Conservation (phyloP, 2,329 filamentous ascomycete species). For the Sporothrix dimorphospora region DNA sequence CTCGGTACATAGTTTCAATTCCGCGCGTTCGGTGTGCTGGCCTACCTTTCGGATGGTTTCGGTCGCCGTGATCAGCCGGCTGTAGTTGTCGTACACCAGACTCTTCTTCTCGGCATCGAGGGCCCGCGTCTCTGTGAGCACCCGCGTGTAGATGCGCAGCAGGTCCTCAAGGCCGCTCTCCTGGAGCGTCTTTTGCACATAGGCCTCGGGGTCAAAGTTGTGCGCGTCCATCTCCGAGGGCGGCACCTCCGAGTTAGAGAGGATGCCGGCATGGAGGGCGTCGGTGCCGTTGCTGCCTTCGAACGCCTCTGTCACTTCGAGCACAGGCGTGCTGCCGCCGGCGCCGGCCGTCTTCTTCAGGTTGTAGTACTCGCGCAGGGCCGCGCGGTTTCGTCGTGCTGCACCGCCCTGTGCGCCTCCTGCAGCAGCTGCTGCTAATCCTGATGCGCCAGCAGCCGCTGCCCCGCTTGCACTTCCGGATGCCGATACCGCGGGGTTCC, state of each 20-base stretch:
- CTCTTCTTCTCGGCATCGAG: constrained; percentile 96
- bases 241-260: constrained; percentile 58
- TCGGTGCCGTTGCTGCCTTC: constrained; percentile 36
- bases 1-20: background rate
- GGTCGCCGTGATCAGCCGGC: constrained; percentile 92
- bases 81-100: constrained; percentile 97
- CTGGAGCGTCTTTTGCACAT: constrained; percentile 64
- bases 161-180: constrained; percentile 68
- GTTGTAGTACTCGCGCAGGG: constrained; percentile 93
- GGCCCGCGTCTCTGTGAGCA: constrained; percentile 80
- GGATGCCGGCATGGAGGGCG: background rate
- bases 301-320: constrained; percentile 48
- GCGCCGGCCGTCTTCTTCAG: constrained; percentile 56
- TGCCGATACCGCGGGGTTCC: constrained; percentile 39
- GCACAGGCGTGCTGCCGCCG: constrained; percentile 46
- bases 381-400: constrained; percentile 71
- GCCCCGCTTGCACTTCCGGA: background rate
- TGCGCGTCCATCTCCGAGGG: constrained; percentile 72
- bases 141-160: constrained; percentile 68
- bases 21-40: too few species aligned
- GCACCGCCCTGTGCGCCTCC: constrained; percentile 34
- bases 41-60: constrained; percentile 83
- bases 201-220: constrained; percentile 73
- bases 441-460: background rate
- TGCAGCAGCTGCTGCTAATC: constrained; percentile 36